Evolutionary conservation across 345 rosid genomes (phyloP).

Genomic region (Bruguiera parviflora): DNA sequence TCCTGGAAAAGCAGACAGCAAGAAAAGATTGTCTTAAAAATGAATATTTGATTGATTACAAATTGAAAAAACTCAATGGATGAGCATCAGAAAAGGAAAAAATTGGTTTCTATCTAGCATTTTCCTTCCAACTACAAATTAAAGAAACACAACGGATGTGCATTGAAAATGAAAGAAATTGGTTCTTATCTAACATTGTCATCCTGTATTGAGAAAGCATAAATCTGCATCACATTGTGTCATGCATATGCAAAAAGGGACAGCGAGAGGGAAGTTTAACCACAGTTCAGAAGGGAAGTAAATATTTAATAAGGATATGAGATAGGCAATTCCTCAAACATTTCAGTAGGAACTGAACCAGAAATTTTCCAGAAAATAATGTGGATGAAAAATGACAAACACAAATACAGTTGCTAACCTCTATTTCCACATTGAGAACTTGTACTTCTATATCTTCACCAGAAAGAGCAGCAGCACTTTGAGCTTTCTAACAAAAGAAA

Average conservation of each 20-base stretch:
- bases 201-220: too few relatives aligned
- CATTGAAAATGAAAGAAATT: too few relatives aligned
- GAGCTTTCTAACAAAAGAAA: slow-evolving; percentile 51
- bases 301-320: too few relatives aligned
- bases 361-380: background rate
- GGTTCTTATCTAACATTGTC: background rate
- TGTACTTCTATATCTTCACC: slow-evolving; percentile 36
- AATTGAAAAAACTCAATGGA: background rate
- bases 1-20: slow-evolving; percentile 45
- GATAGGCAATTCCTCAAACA: background rate
- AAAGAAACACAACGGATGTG: too few relatives aligned
- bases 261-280: background rate
- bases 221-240: too few relatives aligned
- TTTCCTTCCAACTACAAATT: background rate
- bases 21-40: slow-evolving; percentile 5
- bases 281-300: background rate
- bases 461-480: slow-evolving; percentile 31
- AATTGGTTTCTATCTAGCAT: background rate
- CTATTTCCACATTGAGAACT: slow-evolving; percentile 53
- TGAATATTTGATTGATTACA: background rate
- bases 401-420: slow-evolving; percentile 44
- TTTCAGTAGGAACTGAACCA: background rate
- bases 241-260: background rate
- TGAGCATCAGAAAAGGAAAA: background rate
- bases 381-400: slow-evolving; percentile 3